Conservation (phyloP, 2,329 filamentous ascomycete genomes). For the Claviceps cyperi region DNA sequence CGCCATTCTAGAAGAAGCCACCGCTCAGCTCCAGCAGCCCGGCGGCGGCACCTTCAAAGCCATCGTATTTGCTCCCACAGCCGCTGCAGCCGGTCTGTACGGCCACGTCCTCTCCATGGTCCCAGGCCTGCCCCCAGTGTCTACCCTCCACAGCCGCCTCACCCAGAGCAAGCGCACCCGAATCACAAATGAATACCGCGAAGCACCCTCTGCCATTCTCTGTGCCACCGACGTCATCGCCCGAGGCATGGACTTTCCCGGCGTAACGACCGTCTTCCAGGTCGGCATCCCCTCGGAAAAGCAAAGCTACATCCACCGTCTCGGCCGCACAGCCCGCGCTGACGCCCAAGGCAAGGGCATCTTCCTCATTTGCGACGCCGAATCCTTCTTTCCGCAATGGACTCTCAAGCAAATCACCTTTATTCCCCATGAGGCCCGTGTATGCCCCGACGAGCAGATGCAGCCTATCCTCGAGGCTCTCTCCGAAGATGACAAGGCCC, state of each 20-base stretch:
- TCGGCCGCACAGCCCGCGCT: constrained; percentile 53
- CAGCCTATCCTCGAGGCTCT: constrained; percentile 25
- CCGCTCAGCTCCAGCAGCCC: constrained; percentile 16
- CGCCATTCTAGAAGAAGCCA: constrained; percentile 34
- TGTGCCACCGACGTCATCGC: constrained; percentile 59
- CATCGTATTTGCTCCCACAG: constrained; percentile 63
- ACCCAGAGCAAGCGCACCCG: constrained; percentile 33
- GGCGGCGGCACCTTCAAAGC: constrained; percentile 52
- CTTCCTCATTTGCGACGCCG: constrained; percentile 38
- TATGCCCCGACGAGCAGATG: constrained; percentile 28
- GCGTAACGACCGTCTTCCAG: constrained; percentile 54
- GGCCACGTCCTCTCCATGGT: constrained; percentile 27
- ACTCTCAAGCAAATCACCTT: constrained; percentile 41
- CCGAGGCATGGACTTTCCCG: constrained; percentile 58
- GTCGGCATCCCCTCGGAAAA: constrained; percentile 43
- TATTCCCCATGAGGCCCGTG: constrained; percentile 27
- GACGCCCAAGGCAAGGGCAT: constrained; percentile 49
- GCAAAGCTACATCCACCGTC: constrained; percentile 52
- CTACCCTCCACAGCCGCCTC: constrained; percentile 36
- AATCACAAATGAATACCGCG: constrained; percentile 50
- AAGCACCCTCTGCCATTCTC: constrained; percentile 35
- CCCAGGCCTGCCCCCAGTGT: constrained; percentile 27
- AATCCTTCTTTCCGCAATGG: constrained; percentile 34
- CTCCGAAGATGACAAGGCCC: constrained; percentile 28
- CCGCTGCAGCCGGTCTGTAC: constrained; percentile 37